Conservation (phyloP, 1,284 basidiomycete species). For the Peniophora sp. region DNA sequence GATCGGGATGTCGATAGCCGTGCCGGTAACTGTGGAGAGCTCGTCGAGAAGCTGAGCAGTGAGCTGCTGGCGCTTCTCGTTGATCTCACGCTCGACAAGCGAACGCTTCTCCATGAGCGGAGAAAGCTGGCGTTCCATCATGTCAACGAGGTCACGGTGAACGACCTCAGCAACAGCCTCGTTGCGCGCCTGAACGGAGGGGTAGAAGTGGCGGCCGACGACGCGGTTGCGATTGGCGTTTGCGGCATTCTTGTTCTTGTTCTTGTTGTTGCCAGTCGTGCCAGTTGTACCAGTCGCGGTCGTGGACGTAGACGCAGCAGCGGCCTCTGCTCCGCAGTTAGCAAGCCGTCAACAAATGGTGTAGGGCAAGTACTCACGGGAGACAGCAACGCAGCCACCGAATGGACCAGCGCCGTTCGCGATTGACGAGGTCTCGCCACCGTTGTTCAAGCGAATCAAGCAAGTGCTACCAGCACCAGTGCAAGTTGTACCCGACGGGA, state of each 20-base stretch:
- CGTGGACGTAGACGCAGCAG: background rate
- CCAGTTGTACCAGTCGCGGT: background rate
- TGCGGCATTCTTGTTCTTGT: background rate
- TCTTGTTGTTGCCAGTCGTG: background rate
- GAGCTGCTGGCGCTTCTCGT: constrained; percentile 1
- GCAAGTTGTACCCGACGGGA: background rate
- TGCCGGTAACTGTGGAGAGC: constrained; percentile 2
- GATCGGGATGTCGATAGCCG: constrained; percentile 3
- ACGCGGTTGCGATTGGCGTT: background rate
- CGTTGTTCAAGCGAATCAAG: constrained; percentile 4
- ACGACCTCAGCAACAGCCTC: background rate
- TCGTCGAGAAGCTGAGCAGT: constrained; percentile 2
- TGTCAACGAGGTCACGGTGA: background rate
- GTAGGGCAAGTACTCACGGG: background rate
- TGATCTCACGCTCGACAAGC: background rate
- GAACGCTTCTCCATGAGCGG: constrained; percentile 1
- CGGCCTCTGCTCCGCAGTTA: background rate
- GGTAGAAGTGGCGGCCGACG: background rate
- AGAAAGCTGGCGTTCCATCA: background rate
- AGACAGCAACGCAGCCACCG: background rate
- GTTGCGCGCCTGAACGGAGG: background rate
- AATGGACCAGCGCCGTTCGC: constrained; percentile 5
- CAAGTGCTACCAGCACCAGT: constrained; percentile 2
- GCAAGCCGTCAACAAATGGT: background rate
- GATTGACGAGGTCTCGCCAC: constrained; percentile 1